phyloP scores from a whole-genome alignment of 768 basidiomycete species.

The Lactarius quietus region DNA sequence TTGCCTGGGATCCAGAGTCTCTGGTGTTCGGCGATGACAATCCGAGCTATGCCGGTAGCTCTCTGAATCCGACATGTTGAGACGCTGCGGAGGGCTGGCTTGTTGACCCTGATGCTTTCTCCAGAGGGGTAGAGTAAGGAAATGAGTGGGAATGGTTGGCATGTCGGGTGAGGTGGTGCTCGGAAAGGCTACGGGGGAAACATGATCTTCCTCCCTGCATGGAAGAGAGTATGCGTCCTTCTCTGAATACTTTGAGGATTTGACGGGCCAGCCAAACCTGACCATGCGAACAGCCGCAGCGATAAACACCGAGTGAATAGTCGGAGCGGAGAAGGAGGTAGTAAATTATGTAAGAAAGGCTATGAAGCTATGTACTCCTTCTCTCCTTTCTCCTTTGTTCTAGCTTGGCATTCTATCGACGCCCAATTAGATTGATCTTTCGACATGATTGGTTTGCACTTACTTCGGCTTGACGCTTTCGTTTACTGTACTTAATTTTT shows the following conservation, averaged over 20 bases:
- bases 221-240: slow-evolving; percentile 8
- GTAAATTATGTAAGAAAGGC: slow-evolving; percentile 9
- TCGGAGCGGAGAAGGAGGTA: not conserved
- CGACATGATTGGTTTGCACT: slow-evolving; percentile 30
- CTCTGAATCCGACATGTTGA: slow-evolving; percentile 29
- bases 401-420: slow-evolving; percentile 54
- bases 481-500: slow-evolving; percentile 85
- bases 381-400: slow-evolving; percentile 56
- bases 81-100: slow-evolving; percentile 31
- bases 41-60: slow-evolving; percentile 30
- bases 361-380: slow-evolving; percentile 26
- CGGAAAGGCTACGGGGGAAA: slow-evolving; percentile 9
- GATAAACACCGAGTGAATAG: not conserved
- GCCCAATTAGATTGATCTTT: slow-evolving; percentile 8
- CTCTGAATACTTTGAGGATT: slow-evolving; percentile 13
- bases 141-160: slow-evolving; percentile 42
- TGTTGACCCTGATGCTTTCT: slow-evolving; percentile 45
- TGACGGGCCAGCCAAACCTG: slow-evolving; percentile 20
- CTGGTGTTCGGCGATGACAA: not conserved
- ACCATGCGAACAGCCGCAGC: slow-evolving; percentile 18
- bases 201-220: slow-evolving; percentile 13
- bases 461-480: slow-evolving; percentile 77
- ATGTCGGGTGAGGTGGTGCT: slow-evolving; percentile 7
- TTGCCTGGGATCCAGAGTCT: slow-evolving; percentile 19
- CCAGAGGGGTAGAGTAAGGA: slow-evolving; percentile 67